Evolutionary conservation across 2,329 filamentous ascomycete genomes (phyloP).

Genomic region (Cytospora piceae): DNA sequence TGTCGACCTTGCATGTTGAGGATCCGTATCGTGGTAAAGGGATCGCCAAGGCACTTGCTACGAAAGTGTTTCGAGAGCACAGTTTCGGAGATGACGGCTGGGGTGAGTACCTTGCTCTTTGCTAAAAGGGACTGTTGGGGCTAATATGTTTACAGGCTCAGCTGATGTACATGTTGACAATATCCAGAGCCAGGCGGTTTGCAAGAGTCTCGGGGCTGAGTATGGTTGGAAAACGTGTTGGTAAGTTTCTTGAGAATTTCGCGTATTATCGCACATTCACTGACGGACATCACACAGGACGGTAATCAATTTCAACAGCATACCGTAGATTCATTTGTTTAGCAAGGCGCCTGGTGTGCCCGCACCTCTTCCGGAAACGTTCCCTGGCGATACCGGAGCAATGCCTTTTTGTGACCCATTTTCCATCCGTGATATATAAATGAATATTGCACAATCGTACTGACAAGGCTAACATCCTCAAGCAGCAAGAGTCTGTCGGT

Average conservation of each 20-base stretch:
- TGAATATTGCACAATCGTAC: slow-evolving; percentile 5
- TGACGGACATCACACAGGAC: slow-evolving; percentile 29
- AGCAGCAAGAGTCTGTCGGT: slow-evolving; percentile 63
- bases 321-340: slow-evolving; percentile 28
- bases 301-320: slow-evolving; percentile 32
- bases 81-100: slow-evolving; percentile 55
- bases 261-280: not conserved
- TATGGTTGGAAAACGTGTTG: slow-evolving; percentile 62
- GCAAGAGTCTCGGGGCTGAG: slow-evolving; percentile 62
- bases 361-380: slow-evolving; percentile 14
- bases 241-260: slow-evolving; percentile 43
- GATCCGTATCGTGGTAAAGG: slow-evolving; percentile 62
- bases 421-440: slow-evolving; percentile 10
- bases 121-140: not conserved
- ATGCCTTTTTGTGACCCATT: not conserved
- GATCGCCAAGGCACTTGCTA: slow-evolving; percentile 63
- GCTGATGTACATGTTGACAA: slow-evolving; percentile 69
- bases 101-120: slow-evolving; percentile 37
- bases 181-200: slow-evolving; percentile 62
- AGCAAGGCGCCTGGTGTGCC: slow-evolving; percentile 21
- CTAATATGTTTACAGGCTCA: slow-evolving; percentile 38
- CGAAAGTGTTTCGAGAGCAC: slow-evolving; percentile 59
- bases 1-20: slow-evolving; percentile 39
- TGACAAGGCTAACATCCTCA: slow-evolving; percentile 5
- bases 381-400: not conserved